Percentiles rank a stretch among this genome's conserved stretches.
Evolutionary conservation across 2,329 filamentous ascomycete genomes (phyloP).

Genomic region (Pestalotiopsis sp.): DNA sequence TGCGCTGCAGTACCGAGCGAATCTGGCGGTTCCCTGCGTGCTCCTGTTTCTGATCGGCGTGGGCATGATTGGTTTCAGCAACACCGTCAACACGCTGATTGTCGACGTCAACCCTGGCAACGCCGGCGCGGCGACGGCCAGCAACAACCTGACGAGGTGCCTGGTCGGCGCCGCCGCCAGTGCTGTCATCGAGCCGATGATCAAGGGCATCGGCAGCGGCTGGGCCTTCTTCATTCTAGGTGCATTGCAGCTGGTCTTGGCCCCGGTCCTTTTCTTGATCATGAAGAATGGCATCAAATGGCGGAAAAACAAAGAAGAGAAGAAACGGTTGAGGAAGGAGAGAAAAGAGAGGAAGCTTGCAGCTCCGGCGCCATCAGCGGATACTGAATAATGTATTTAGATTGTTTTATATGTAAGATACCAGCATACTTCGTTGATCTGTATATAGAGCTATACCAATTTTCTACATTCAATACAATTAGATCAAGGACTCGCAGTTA

Average conservation of each 20-base stretch:
- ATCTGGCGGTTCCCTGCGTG: conserved; percentile 36
- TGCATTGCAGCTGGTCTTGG: conserved; percentile 29
- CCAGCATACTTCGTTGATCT: too few species aligned
- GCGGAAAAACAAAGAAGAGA: conserved; percentile 24
- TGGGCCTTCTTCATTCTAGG: conserved; percentile 43
- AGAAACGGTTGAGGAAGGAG: conserved; percentile 44
- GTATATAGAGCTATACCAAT: too few species aligned
- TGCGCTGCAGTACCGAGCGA: conserved; percentile 32
- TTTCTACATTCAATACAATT: too few species aligned
- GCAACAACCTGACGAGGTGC: conserved; percentile 47
- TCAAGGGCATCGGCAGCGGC: conserved; percentile 42
- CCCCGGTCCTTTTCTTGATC: conserved; percentile 34
- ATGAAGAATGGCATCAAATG: conserved; percentile 31
- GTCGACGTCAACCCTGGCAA: conserved; percentile 46
- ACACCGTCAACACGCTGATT: conserved; percentile 42
- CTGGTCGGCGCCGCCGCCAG: conserved; percentile 45
- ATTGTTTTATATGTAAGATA: not conserved
- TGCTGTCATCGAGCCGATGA: conserved; percentile 44
- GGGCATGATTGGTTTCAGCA: conserved; percentile 43
- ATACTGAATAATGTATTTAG: not conserved
- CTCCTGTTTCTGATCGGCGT: conserved; percentile 38
- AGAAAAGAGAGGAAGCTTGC: conserved; percentile 36
- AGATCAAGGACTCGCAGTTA: too few species aligned
- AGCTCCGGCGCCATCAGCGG: not conserved
- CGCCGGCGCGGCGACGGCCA: conserved; percentile 45